Base-by-base conservation (phyloP, 1,284 basidiomycete genomes). In the Ceratobasidium sp. region DNA sequence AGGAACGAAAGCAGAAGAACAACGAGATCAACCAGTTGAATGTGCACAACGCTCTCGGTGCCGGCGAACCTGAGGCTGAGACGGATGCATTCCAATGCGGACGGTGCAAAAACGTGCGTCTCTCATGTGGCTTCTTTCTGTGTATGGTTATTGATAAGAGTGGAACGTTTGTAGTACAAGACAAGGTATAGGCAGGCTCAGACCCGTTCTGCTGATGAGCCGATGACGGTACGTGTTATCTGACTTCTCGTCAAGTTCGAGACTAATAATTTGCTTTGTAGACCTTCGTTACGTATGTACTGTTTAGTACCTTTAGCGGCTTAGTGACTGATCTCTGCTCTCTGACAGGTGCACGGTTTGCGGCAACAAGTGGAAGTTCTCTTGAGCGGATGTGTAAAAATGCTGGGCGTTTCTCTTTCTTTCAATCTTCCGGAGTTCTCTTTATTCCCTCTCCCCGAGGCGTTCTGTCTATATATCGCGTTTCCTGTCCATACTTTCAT, bases 71-170 rank as follows among this genome's bases (percentile, higher is more conserved):
- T 74, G 89, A 94, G 83, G 97, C 97, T 17, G 97, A 99, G 83
- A 99, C 98, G 0, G 96, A 97, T 79, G 96, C 96, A 0, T 99
- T 99, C 93, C 96, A 99, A 82, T 99, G 98, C 81, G 88, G 90
- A 22, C 89, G 94, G 79, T 99, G 97, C 89, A 95, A 94, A 78
- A 91, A 95, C 86, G 90, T 88, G 62, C 65, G 84, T 79, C n/a
- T 31, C 14, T 33, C 47, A 31, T 0, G 33, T 71, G 45, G 56
- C 51, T 29, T 45, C 15, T 56, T 41, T 48, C 27, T 19, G n/a
- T 8, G 17, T 8, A 19, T 9, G 31, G 17, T 36, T 29, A 36
- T 36, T 47, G 17, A 47, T 77, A 41, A 41, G 36, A 11, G 36
- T 41, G 36, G 36, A 41, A 41, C 19, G 11, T 63, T 11, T 78